These are phyloP conservation scores for Penicillium steckii DNA, from an alignment of 495 filamentous ascomycete species.

Conservation along the genomic window DNA sequence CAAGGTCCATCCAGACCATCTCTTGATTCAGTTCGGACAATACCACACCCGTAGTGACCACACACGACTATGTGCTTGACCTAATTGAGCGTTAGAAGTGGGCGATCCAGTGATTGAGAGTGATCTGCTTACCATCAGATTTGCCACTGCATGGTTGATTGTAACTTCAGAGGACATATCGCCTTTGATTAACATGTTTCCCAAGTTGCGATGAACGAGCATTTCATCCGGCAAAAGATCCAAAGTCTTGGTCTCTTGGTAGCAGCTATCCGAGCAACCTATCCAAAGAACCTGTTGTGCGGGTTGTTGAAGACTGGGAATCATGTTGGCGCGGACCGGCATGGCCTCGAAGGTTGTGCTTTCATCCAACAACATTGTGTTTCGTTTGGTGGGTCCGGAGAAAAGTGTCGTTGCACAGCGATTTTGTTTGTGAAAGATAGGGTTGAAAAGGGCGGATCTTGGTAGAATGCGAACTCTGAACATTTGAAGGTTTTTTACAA, in stretches of 20 bases:
- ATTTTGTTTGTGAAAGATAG: not conserved
- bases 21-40: conserved; percentile 28
- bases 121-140: conserved; percentile 35
- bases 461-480: not conserved
- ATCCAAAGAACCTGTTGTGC: conserved; percentile 43
- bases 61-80: conserved; percentile 44
- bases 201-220: conserved; percentile 41
- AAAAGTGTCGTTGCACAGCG: not conserved
- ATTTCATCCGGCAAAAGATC: conserved; percentile 36
- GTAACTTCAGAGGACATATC: conserved; percentile 34
- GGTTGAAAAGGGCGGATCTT: not conserved
- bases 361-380: not conserved
- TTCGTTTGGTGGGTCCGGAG: not conserved
- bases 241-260: conserved; percentile 33
- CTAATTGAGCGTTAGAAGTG: conserved; percentile 21
- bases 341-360: not conserved
- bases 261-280: conserved; percentile 40
- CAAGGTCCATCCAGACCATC: conserved; percentile 21
- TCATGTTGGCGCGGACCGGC: conserved; percentile 18
- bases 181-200: conserved; percentile 36
- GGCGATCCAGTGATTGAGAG: too few relatives aligned
- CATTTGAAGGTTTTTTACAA: not conserved
- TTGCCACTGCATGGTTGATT: conserved; percentile 32
- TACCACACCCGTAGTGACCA: conserved; percentile 43
- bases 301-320: conserved; percentile 25